Evolutionary conservation across 1,284 basidiomycete genomes (phyloP).

Genomic region (Exobasidium cylindrosporum): DNA sequence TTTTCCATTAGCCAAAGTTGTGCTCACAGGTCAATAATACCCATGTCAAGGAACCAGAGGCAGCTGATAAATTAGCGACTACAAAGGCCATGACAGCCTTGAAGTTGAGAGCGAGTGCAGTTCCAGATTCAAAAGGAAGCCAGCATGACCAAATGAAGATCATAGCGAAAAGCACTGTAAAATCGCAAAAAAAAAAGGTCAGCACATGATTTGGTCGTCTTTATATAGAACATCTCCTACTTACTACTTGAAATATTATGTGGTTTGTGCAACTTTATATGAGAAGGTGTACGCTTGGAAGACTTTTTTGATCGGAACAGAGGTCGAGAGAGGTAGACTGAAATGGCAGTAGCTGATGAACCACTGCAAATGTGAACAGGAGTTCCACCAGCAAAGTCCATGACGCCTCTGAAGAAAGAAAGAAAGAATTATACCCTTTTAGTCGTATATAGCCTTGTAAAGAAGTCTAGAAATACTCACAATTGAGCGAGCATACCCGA

Average conservation of each 20-base stretch:
- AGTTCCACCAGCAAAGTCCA: conserved; percentile 77
- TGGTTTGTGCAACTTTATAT: conserved; percentile 65
- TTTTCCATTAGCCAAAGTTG: too few species aligned
- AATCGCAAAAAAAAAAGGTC: too few species aligned
- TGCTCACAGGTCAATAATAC: conserved; percentile 62
- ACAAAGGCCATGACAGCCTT: conserved; percentile 81
- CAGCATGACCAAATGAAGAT: conserved; percentile 90
- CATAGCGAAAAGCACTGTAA: conserved; percentile 82
- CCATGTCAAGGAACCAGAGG: conserved; percentile 78
- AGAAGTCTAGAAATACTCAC: too few species aligned
- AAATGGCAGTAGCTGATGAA: conserved; percentile 78
- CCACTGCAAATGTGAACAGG: conserved; percentile 92
- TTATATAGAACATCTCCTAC: too few species aligned
- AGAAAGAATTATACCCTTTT: too few species aligned
- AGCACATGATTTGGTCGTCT: too few species aligned
- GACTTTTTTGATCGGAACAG: conserved; percentile 56
- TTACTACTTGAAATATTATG: conserved; percentile 87
- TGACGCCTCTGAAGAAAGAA: too few species aligned
- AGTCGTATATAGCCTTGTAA: too few species aligned
- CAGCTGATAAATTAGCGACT: conserved; percentile 73
- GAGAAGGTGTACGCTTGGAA: conserved; percentile 3
- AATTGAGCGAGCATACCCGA: conserved; percentile 85
- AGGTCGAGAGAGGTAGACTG: conserved; percentile 71
- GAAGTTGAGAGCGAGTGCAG: conserved; percentile 83
- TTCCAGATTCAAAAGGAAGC: conserved; percentile 87